Percentiles rank a stretch among this genome's conserved stretches.
Conservation (phyloP, 257 asterid genomes). For the Linderniella brevidens region DNA sequence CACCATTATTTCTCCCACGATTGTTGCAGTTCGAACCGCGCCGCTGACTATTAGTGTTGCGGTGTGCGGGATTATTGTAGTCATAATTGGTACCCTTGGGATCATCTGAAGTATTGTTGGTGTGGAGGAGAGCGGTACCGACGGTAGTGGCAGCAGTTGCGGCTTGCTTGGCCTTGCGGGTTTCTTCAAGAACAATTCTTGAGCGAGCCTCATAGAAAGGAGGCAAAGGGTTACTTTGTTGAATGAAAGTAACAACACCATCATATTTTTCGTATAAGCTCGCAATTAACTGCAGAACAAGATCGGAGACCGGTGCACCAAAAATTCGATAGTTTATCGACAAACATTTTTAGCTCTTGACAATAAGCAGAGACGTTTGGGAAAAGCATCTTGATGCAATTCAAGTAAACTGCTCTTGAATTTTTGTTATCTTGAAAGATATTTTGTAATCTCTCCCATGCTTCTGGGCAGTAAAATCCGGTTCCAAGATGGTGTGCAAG, state of each 20-base stretch:
- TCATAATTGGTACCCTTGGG: neutral
- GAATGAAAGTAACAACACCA: neutral
- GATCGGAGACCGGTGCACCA: conserved; percentile 6
- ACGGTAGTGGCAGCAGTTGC: neutral
- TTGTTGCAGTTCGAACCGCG: no score
- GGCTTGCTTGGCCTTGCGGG: neutral
- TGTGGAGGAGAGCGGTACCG: neutral
- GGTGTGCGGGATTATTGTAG: no score
- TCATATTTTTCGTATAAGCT: conserved; percentile 1
- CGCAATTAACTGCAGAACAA: conserved; percentile 3
- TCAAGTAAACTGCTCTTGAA: neutral
- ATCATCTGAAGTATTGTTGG: neutral
- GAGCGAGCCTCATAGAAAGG: conserved; percentile 9
- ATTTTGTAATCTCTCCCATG: conserved; percentile 3
- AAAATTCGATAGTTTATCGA: conserved; percentile 9
- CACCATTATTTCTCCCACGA: no score
- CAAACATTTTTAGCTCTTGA: conserved; percentile 3
- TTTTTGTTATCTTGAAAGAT: conserved; percentile 11
- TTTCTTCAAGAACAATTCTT: neutral
- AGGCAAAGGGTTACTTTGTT: conserved; percentile 8
- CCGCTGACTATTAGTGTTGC: no score
- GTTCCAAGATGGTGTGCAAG: conserved; percentile 7
- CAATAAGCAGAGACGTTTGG: conserved; percentile 4
- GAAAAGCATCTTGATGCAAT: neutral
- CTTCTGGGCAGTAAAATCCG: neutral